Percentiles rank a stretch among this genome's conserved stretches.
Evolutionary conservation across 176 grass and related monocot species (phyloP).

Genomic region (Echinochloa phyllopogon): DNA sequence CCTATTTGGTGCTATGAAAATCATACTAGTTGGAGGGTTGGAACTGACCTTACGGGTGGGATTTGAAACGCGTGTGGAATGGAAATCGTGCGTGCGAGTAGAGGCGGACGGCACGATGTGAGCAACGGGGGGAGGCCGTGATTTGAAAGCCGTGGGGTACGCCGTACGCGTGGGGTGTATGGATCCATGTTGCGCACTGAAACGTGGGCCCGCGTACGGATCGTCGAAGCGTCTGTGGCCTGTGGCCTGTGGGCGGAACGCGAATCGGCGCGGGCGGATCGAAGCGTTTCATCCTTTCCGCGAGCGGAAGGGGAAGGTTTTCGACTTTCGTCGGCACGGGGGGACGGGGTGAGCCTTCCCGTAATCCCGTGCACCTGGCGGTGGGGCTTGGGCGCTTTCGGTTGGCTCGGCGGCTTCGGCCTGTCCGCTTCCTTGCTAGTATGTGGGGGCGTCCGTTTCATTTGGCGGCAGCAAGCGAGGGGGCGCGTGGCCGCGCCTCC

Average conservation of each 20-base stretch:
- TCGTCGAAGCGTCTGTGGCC: neutral
- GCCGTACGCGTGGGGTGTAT: neutral
- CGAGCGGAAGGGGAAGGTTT: no score
- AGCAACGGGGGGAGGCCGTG: neutral
- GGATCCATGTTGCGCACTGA: neutral
- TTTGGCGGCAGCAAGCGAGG: neutral
- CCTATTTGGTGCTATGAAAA: no score
- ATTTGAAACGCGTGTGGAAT: neutral
- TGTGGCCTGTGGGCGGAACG: neutral
- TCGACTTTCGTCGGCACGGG: no score
- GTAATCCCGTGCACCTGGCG: neutral
- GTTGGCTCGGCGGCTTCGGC: neutral
- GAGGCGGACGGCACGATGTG: no score
- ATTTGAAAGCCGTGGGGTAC: neutral
- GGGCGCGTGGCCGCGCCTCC: no score
- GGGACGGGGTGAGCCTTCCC: no score
- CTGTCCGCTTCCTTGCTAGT: neutral
- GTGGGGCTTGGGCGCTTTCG: neutral
- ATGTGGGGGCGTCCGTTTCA: neutral
- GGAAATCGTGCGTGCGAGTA: neutral
- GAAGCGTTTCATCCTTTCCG: no score
- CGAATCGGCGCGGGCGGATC: no score
- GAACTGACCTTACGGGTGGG: neutral
- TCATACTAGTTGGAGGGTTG: no score
- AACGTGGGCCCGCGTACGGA: neutral